A percentile compares a stretch with the other conserved stretches of the same genome.
Conservation (phyloP, 1,284 basidiomycete genomes). For the Malassezia vespertilionis region DNA sequence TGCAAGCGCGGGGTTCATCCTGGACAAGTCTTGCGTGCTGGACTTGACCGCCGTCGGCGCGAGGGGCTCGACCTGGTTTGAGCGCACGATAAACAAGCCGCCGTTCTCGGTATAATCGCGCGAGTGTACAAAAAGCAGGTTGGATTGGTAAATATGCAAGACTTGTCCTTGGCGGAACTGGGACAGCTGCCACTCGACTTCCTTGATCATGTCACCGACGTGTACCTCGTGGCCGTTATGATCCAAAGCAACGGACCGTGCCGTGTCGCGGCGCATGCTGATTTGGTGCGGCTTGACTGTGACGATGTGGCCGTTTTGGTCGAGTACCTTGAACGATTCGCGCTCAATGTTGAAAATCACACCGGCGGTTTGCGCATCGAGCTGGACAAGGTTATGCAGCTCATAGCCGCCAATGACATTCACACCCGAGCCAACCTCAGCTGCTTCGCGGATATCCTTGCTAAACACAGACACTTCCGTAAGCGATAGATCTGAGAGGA, state of each 20-base stretch:
- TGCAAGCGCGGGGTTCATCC: slow-evolving; percentile 75
- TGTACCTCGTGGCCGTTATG: slow-evolving; percentile 65
- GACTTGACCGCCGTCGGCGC: slow-evolving; percentile 56
- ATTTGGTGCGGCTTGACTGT: slow-evolving; percentile 91
- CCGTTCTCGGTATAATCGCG: slow-evolving; percentile 80
- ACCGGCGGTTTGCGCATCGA: slow-evolving; percentile 85
- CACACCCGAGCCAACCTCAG: slow-evolving; percentile 80
- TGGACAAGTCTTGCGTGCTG: slow-evolving; percentile 63
- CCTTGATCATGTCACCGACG: slow-evolving; percentile 84
- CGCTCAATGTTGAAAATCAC: slow-evolving; percentile 96
- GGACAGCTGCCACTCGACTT: slow-evolving; percentile 70
- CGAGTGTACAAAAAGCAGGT: slow-evolving; percentile 87
- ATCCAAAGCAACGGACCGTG: slow-evolving; percentile 76
- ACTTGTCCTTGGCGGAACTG: slow-evolving; percentile 73
- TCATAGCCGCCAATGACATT: slow-evolving; percentile 87
- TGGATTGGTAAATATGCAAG: slow-evolving; percentile 86
- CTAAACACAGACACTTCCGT: slow-evolving; percentile 94
- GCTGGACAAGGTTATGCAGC: slow-evolving; percentile 86
- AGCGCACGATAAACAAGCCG: slow-evolving; percentile 76
- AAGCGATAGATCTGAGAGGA: slow-evolving; percentile 92
- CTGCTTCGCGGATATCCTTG: slow-evolving; percentile 91
- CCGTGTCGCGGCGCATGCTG: slow-evolving; percentile 68
- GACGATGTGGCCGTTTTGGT: slow-evolving; percentile 73
- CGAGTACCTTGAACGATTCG: slow-evolving; percentile 84
- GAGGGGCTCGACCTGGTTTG: slow-evolving; percentile 49